Evolutionary conservation across 441 rosid species (phyloP).

Genomic region (Mallotus japonicus): DNA sequence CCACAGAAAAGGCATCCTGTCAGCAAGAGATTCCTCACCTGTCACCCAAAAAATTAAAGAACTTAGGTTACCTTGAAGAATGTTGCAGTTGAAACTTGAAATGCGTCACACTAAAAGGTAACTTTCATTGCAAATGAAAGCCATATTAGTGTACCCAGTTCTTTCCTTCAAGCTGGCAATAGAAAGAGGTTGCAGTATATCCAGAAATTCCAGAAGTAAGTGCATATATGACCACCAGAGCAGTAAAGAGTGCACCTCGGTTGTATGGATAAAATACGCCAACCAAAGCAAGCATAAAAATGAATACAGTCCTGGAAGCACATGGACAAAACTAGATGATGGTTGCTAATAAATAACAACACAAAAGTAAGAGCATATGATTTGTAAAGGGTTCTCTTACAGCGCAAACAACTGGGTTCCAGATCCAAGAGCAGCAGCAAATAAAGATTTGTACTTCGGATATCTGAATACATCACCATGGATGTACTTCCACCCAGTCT

Average conservation of each 20-base stretch:
- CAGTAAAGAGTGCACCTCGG: conserved; percentile 83
- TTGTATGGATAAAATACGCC: conserved; percentile 86
- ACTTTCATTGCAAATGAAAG: background rate
- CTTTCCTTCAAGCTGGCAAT: conserved; percentile 74
- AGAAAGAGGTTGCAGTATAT: conserved; percentile 68
- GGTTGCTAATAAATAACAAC: background rate
- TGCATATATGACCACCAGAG: conserved; percentile 72
- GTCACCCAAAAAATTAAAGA: conserved; percentile 15
- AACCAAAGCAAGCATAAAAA: conserved; percentile 72
- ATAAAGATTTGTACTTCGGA: conserved; percentile 66
- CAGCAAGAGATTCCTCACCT: conserved; percentile 72
- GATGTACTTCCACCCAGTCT: conserved; percentile 92
- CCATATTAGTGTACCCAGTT: conserved; percentile 54
- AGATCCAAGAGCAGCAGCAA: conserved; percentile 74
- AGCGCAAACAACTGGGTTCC: conserved; percentile 73
- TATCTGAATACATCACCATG: conserved; percentile 84
- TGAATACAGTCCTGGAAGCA: conserved; percentile 57
- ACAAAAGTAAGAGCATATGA: background rate
- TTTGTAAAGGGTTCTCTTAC: conserved; percentile 35
- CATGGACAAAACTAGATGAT: background rate
- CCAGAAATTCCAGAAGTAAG: conserved; percentile 83
- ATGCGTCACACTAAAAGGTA: background rate
- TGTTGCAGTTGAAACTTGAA: too few relatives aligned
- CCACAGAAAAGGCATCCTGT: conserved; percentile 83
- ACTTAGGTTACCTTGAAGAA: background rate